A percentile compares a stretch with the other conserved stretches of the same genome.
Conservation (phyloP, 1,284 basidiomycete species). For the Puccinia coronata region DNA sequence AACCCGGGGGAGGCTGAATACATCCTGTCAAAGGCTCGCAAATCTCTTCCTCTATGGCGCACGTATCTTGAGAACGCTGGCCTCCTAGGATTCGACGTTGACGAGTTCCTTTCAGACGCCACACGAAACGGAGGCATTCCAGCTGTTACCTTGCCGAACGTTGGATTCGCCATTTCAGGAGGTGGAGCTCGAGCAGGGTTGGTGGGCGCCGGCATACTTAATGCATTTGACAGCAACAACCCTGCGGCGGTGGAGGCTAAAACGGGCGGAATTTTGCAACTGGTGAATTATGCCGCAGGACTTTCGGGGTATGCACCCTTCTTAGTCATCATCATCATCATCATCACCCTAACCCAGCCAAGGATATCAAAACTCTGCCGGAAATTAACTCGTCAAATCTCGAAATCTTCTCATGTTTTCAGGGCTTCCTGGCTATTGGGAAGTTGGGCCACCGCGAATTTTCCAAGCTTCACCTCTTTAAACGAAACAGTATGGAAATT, state of each 20-base stretch:
- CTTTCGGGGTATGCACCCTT: slow-evolving; percentile 37
- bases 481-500: slow-evolving; percentile 49
- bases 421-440: slow-evolving; percentile 48
- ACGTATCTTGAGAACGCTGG: slow-evolving; percentile 38
- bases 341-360: background rate
- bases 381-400: background rate
- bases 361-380: background rate
- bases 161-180: slow-evolving; percentile 48
- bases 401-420: background rate
- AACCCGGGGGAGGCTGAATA: slow-evolving; percentile 40
- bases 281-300: slow-evolving; percentile 47
- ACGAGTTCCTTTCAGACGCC: slow-evolving; percentile 39
- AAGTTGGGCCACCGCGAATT: slow-evolving; percentile 49
- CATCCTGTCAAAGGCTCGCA: slow-evolving; percentile 27
- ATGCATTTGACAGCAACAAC: slow-evolving; percentile 47
- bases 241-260: slow-evolving; percentile 32
- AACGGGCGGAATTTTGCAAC: slow-evolving; percentile 46
- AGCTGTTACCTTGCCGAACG: slow-evolving; percentile 34
- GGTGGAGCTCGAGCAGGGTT: slow-evolving; percentile 49
- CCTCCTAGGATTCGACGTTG: slow-evolving; percentile 37
- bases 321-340: background rate
- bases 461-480: slow-evolving; percentile 44
- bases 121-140: background rate
- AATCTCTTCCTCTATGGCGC: slow-evolving; percentile 48
- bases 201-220: slow-evolving; percentile 43